Base-by-base conservation (phyloP, 73 alveolate species). In the Paramecium caudatum region DNA sequence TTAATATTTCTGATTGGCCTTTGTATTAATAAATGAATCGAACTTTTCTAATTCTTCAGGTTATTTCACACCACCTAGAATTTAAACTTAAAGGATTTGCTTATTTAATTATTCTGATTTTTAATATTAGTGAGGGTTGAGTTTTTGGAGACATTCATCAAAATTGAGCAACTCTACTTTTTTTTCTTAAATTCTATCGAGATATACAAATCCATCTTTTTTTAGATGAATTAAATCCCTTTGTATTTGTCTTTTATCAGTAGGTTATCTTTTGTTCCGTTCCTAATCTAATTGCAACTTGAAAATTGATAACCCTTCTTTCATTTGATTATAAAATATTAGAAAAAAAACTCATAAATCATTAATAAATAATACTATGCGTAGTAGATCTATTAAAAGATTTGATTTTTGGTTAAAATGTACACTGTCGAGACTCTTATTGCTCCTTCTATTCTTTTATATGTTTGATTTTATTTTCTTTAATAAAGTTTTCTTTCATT, bases 401-500 rank as follows among this genome's bases (percentile, higher is more conserved):
- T 34, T 68, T 68, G 15, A 68, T 68, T 34, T 68, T 68, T 68
- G 84, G 84, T 37, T 68, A 34, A 37, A 68, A 68, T 16, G 84
- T 68, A 33, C 84, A 68, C 13, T 68, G 55, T 10, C 34, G 25
- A 68, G 47, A 47, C 34, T 68, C 84, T 8, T 32, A 17, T 37
- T 68, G 15, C 15, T 68, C 84, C 19, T 34, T 5, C 2, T 68
- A 37, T 37, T 68, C 84, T 37, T 68, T 68, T 4, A 68, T 34
- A n/a, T 68, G n/a, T 15, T 68, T 68, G 47, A 68, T 68, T 68
- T 68, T 68, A 32, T 37, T 10, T 68, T 68, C 84, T 68, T 68
- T 68, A 34, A 34, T 32, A 32, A 34, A 32, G 12, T 34, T 34
- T 32, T 68, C 50, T 23, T 34, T 37, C 84, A 68, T 68, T 3